phyloP scores from a whole-genome alignment of 2,329 filamentous ascomycete genomes.

The Cordyceps cicadae region DNA sequence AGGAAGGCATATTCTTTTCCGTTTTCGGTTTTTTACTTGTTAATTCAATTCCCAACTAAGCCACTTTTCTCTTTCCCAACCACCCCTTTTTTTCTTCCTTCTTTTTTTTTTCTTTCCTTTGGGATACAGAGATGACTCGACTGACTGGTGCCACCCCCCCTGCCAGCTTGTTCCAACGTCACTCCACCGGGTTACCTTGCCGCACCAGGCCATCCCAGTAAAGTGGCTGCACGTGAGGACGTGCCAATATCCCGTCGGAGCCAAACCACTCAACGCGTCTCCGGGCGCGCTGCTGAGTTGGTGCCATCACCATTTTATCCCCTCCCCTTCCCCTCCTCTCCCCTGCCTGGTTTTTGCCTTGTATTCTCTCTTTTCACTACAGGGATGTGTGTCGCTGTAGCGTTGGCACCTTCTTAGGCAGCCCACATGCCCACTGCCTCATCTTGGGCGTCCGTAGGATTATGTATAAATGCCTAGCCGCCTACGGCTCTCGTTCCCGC shows the following conservation, averaged over 20 bases:
- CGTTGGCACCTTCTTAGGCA: not conserved
- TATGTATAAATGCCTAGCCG: conserved; percentile 2
- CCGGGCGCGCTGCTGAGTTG: not conserved
- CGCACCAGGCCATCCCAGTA: not conserved
- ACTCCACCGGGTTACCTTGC: not conserved
- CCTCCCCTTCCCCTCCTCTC: not conserved
- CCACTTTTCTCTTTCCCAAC: not conserved
- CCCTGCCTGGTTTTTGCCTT: not conserved
- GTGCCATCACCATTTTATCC: conserved; percentile 8
- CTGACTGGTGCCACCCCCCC: not conserved
- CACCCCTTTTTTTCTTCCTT: not conserved
- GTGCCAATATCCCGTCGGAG: not conserved
- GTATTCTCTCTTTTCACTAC: not conserved
- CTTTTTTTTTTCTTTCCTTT: not conserved
- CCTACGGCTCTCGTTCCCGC: not conserved
- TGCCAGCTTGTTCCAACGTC: not conserved
- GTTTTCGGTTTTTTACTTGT: not conserved
- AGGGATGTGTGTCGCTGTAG: not conserved
- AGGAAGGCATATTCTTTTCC: no score
- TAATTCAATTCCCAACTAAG: not conserved
- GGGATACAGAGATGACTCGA: conserved; percentile 8
- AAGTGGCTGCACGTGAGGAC: conserved; percentile 2
- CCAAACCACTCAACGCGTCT: conserved; percentile 4
- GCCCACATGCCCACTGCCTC: not conserved
- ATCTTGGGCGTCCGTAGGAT: not conserved